Evolutionary conservation across 2,329 filamentous ascomycete species (phyloP).

Genomic region (Pezicula carpinea): DNA sequence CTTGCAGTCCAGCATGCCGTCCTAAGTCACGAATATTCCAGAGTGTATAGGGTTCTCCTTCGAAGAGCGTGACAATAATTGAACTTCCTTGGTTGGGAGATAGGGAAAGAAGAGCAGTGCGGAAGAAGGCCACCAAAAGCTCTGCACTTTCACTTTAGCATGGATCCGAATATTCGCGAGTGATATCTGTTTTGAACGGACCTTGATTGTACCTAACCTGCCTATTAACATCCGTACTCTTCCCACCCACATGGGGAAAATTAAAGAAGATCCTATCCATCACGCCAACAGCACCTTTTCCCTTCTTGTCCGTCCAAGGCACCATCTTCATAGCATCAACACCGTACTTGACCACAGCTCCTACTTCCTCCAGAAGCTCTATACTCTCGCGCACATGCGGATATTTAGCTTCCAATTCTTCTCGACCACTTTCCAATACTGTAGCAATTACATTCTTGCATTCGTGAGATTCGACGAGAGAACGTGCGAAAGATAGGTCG

Average conservation of each 20-base stretch:
- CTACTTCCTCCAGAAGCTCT: conserved; percentile 42
- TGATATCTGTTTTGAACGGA: conserved; percentile 12
- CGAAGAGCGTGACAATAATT: conserved; percentile 84
- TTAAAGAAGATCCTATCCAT: conserved; percentile 89
- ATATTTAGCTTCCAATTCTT: conserved; percentile 66
- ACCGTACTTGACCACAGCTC: conserved; percentile 48
- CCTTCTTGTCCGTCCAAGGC: conserved; percentile 29
- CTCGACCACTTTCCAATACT: conserved; percentile 54
- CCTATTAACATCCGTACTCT: conserved; percentile 87
- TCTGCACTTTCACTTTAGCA: conserved; percentile 33
- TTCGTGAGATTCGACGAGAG: conserved; percentile 59
- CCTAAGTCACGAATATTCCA: conserved; percentile 93
- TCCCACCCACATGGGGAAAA: conserved; percentile 93
- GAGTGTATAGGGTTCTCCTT: conserved; percentile 87
- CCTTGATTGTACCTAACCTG: conserved; percentile 88
- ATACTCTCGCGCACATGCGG: conserved; percentile 62
- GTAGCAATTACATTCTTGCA: conserved; percentile 67
- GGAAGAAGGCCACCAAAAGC: conserved; percentile 66
- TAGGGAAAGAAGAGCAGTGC: conserved; percentile 46
- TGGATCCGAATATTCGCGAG: background rate
- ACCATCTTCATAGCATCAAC: conserved; percentile 66
- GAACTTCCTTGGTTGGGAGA: conserved; percentile 42
- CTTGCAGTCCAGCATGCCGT: conserved; percentile 67
- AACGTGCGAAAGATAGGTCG: conserved; percentile 73
- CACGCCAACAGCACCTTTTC: conserved; percentile 28